Evolutionary conservation across 495 filamentous ascomycete species (phyloP).

Genomic region (Staphylotrichum tortipilum): DNA sequence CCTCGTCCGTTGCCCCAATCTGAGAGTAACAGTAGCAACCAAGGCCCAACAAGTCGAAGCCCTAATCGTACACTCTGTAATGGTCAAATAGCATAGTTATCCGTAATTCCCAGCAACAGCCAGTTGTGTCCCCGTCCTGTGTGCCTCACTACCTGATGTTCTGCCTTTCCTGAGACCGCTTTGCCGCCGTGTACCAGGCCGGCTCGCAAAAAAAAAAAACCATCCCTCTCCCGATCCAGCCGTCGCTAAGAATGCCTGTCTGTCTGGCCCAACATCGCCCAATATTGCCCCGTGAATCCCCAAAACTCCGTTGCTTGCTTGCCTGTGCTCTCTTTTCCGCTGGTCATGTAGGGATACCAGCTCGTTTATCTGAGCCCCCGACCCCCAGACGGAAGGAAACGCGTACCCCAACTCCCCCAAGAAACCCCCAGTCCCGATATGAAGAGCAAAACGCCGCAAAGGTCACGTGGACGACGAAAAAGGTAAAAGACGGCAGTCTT

Average conservation of each 20-base stretch:
- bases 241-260: neutral
- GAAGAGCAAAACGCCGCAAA: neutral
- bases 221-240: too few species aligned
- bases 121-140: too few species aligned
- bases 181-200: neutral
- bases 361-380: neutral
- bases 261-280: neutral
- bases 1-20: neutral
- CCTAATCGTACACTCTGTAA: slow-evolving; percentile 9
- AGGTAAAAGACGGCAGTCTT: neutral
- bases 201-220: too few species aligned
- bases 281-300: neutral
- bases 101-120: too few species aligned
- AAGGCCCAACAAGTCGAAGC: neutral
- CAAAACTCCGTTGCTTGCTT: slow-evolving; percentile 7
- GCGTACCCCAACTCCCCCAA: neutral
- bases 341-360: neutral
- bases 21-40: slow-evolving; percentile 2
- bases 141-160: neutral
- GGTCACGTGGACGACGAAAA: neutral
- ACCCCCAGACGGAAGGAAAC: neutral
- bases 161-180: neutral
- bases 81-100: neutral
- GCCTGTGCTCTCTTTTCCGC: neutral
- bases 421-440: neutral